phyloP scores from a whole-genome alignment of 2,329 filamentous ascomycete genomes.

The Fusarium floridanum region DNA sequence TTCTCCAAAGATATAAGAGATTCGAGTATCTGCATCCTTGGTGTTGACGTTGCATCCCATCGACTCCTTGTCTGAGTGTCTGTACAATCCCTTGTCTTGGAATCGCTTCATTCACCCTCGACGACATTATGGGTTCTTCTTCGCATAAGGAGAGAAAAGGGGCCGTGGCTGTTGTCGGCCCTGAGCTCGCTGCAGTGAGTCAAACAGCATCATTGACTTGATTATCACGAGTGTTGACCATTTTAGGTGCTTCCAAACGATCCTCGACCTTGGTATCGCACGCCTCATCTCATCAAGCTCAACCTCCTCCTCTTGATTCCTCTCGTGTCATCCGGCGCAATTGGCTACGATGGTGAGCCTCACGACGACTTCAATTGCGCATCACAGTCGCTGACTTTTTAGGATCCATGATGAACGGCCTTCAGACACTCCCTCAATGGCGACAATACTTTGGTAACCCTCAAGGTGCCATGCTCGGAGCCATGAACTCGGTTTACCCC shows the following conservation, averaged over 20 bases:
- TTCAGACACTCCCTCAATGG: constrained; percentile 58
- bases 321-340: constrained; percentile 56
- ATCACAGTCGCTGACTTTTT: neutral
- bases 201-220: neutral
- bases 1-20: constrained; percentile 3
- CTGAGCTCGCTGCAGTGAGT: constrained; percentile 36
- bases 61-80: neutral
- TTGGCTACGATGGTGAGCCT: constrained; percentile 58
- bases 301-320: constrained; percentile 60
- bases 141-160: constrained; percentile 19
- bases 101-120: neutral
- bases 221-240: neutral
- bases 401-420: constrained; percentile 60
- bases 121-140: constrained; percentile 8
- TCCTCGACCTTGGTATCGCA: constrained; percentile 56
- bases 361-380: neutral
- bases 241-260: constrained; percentile 55
- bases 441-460: constrained; percentile 56
- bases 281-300: constrained; percentile 57
- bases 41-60: neutral
- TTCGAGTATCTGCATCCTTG: neutral
- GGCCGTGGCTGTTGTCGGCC: constrained; percentile 24
- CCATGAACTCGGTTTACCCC: constrained; percentile 54
- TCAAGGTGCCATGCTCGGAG: constrained; percentile 51
- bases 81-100: neutral